Percentiles rank a stretch among this genome's conserved stretches.
These are phyloP conservation scores for Asterionellopsis glacialis DNA, from an alignment of 108 stramenopile genomes.

Conservation along the genomic window DNA sequence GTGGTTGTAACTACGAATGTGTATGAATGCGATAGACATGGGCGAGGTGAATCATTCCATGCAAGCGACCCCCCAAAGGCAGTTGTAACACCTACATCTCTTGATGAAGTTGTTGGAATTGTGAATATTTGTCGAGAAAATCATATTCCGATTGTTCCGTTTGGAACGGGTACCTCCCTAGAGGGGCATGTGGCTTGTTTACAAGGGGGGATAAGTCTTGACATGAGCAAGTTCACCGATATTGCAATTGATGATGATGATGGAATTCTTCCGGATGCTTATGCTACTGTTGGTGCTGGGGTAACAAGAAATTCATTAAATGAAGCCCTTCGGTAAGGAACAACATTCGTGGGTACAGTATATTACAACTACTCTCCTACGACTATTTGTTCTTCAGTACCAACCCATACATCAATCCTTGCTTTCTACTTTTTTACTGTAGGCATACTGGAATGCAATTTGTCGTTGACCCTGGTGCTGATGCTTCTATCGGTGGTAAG, in stretches of 20 bases:
- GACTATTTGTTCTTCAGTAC: too few relatives aligned
- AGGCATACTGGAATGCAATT: constrained; percentile 84
- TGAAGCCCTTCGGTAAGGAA: constrained; percentile 51
- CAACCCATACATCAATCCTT: neutral
- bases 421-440: neutral
- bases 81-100: constrained; percentile 59
- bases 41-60: constrained; percentile 72
- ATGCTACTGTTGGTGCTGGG: constrained; percentile 66
- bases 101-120: constrained; percentile 69
- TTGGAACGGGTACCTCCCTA: constrained; percentile 89
- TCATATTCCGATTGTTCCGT: constrained; percentile 84
- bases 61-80: constrained; percentile 65
- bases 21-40: constrained; percentile 73
- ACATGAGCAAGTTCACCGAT: constrained; percentile 48
- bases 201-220: constrained; percentile 57
- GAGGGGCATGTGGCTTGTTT: constrained; percentile 86
- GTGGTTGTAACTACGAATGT: constrained; percentile 22
- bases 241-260: constrained; percentile 26
- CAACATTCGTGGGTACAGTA: too few relatives aligned
- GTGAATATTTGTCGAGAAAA: constrained; percentile 51
- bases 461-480: constrained; percentile 94
- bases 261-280: constrained; percentile 36
- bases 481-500: constrained; percentile 94
- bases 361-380: too few relatives aligned
- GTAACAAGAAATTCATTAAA: constrained; percentile 72